phyloP scores from a whole-genome alignment of 345 rosid species.

The Boechera stricta region DNA sequence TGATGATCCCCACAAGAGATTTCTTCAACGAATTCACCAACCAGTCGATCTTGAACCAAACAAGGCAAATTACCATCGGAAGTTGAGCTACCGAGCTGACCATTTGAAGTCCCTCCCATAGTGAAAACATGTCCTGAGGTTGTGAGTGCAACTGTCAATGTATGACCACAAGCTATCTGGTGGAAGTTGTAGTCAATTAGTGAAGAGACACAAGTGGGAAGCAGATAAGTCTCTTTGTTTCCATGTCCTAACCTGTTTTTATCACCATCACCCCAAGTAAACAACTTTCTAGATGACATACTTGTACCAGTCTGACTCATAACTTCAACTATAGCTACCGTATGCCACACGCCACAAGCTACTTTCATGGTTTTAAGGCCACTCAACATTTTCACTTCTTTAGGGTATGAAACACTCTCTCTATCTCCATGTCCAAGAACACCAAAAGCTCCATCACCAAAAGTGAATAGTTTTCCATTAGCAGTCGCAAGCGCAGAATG shows the following conservation, averaged over 20 bases:
- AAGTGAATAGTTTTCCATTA: slow-evolving; percentile 86
- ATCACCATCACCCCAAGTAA: slow-evolving; percentile 98
- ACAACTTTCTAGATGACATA: slow-evolving; percentile 69
- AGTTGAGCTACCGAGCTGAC: slow-evolving; percentile 76
- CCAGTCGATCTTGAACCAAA: slow-evolving; percentile 82
- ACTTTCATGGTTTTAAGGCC: slow-evolving; percentile 84
- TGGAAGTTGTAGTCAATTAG: slow-evolving; percentile 92
- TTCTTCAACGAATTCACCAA: slow-evolving; percentile 96
- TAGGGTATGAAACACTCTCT: slow-evolving; percentile 72
- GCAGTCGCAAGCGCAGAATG: slow-evolving; percentile 90
- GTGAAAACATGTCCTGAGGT: slow-evolving; percentile 94
- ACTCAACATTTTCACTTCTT: slow-evolving; percentile 69
- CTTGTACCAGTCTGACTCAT: slow-evolving; percentile 61
- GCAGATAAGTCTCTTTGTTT: slow-evolving; percentile 75
- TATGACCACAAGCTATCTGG: slow-evolving; percentile 86
- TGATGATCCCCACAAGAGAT: slow-evolving; percentile 90
- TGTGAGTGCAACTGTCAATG: slow-evolving; percentile 85
- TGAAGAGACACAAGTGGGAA: slow-evolving; percentile 85
- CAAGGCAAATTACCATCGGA: slow-evolving; percentile 78
- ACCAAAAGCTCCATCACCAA: slow-evolving; percentile 94
- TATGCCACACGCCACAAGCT: slow-evolving; percentile 97
- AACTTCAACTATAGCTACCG: slow-evolving; percentile 94
- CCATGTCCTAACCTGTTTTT: slow-evolving; percentile 91
- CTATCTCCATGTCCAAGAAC: slow-evolving; percentile 91
- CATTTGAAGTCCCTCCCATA: slow-evolving; percentile 77